A percentile compares a stretch with the other conserved stretches of the same genome.
Conservation (phyloP, 192 early-diverging fungal genomes). For the Entomortierella lignicola region DNA sequence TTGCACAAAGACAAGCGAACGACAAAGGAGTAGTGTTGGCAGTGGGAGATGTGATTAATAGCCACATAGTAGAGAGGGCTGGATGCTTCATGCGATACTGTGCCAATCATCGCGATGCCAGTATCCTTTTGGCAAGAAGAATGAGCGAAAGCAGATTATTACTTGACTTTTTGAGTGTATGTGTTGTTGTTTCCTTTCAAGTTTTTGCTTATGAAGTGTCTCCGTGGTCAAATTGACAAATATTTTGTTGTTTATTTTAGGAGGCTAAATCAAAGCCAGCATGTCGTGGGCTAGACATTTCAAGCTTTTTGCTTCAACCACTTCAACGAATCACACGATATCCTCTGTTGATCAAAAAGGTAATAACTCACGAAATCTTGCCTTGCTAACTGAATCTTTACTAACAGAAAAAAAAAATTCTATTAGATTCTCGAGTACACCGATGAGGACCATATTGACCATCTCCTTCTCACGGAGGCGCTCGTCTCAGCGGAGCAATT, state of each 20-base stretch:
- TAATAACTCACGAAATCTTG: conserved; percentile 31
- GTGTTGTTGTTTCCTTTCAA: background rate
- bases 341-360: conserved; percentile 85
- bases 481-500: conserved; percentile 73
- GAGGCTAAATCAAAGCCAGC: conserved; percentile 65
- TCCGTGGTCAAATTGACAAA: background rate
- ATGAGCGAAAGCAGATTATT: conserved; percentile 24
- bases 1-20: conserved; percentile 68
- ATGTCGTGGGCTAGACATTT: conserved; percentile 81
- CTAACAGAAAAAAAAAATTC: too few relatives aligned
- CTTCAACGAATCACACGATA: conserved; percentile 96
- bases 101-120: conserved; percentile 79
- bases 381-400: too few relatives aligned
- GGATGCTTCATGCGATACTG: conserved; percentile 82
- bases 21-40: conserved; percentile 61
- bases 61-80: conserved; percentile 72
- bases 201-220: too few relatives aligned
- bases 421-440: conserved; percentile 83
- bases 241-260: conserved; percentile 56
- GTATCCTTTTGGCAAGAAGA: conserved; percentile 55
- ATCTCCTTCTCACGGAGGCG: conserved; percentile 71
- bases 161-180: conserved; percentile 61
- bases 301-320: conserved; percentile 86
- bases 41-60: conserved; percentile 83
- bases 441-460: conserved; percentile 81